Percentiles rank a stretch among this genome's conserved stretches.
phyloP scores from a whole-genome alignment of 257 asterid species.

The Scutellaria minor region DNA sequence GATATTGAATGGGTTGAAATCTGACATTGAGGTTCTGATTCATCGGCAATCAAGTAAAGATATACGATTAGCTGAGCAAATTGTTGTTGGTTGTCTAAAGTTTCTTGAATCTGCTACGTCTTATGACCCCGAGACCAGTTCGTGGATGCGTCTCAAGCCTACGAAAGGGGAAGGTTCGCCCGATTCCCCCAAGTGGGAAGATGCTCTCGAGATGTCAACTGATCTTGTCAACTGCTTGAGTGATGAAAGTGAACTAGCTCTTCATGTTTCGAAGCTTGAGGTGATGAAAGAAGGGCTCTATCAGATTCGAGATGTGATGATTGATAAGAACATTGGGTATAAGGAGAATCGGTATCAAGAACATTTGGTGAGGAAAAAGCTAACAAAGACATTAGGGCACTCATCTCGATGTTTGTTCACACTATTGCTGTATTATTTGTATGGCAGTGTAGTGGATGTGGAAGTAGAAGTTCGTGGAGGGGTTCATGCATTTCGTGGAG shows the following conservation, averaged over 20 bases:
- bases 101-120: constrained; percentile 56
- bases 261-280: constrained; percentile 65
- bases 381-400: constrained; percentile 70
- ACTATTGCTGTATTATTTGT: constrained; percentile 69
- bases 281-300: constrained; percentile 84
- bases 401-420: constrained; percentile 81
- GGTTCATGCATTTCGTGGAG: constrained; percentile 46
- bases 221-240: constrained; percentile 65
- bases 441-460: constrained; percentile 58
- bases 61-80: constrained; percentile 61
- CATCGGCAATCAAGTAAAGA: constrained; percentile 45
- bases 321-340: constrained; percentile 77
- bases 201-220: constrained; percentile 67
- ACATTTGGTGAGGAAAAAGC: constrained; percentile 70
- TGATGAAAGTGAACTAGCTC: constrained; percentile 45
- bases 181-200: constrained; percentile 67
- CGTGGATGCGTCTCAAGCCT: constrained; percentile 92
- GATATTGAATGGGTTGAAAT: constrained; percentile 61
- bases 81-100: constrained; percentile 58
- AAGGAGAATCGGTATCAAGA: constrained; percentile 74
- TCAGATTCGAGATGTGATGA: constrained; percentile 70
- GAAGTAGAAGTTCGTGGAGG: constrained; percentile 90
- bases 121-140: constrained; percentile 67
- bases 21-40: constrained; percentile 50
- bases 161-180: constrained; percentile 41